phyloP scores from a whole-genome alignment of 148 eudicot species.

The Beta vulgaris region DNA sequence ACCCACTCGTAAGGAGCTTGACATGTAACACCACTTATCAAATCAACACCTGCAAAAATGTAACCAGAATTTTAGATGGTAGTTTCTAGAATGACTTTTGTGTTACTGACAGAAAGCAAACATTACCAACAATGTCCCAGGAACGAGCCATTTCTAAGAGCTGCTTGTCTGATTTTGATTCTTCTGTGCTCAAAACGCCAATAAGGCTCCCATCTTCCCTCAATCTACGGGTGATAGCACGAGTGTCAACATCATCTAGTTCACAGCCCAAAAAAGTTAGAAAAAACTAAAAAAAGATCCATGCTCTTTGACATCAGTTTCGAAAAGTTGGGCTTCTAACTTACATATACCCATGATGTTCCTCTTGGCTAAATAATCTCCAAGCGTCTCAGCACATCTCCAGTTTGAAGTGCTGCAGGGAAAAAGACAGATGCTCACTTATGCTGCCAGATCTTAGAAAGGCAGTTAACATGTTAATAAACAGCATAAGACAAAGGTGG shows the following conservation, averaged over 20 bases:
- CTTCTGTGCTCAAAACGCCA: constrained; percentile 92
- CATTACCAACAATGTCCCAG: constrained; percentile 89
- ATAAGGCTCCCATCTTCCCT: constrained; percentile 97
- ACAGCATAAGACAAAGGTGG: too few species aligned
- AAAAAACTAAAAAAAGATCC: neutral
- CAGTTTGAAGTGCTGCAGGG: constrained; percentile 81
- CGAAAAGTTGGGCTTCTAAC: constrained; percentile 25
- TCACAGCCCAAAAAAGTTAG: constrained; percentile 16
- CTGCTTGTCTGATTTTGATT: constrained; percentile 68
- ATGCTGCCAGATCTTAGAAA: neutral
- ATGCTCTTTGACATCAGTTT: constrained; percentile 3
- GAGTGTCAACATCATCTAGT: constrained; percentile 95
- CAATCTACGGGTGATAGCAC: constrained; percentile 90
- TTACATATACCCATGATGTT: constrained; percentile 97
- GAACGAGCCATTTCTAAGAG: constrained; percentile 81
- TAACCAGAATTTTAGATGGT: constrained; percentile 9
- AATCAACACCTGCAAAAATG: constrained; percentile 67
- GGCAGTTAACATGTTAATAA: neutral
- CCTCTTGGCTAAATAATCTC: constrained; percentile 72
- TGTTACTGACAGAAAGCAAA: neutral
- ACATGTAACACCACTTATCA: constrained; percentile 85
- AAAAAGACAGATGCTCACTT: constrained; percentile 2
- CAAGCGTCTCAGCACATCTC: constrained; percentile 80
- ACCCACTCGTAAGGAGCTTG: constrained; percentile 82
- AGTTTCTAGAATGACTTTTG: neutral